These are phyloP conservation scores for Incumbomyces delicatus DNA, from an alignment of 2,329 filamentous ascomycete genomes.

Conservation along the genomic window DNA sequence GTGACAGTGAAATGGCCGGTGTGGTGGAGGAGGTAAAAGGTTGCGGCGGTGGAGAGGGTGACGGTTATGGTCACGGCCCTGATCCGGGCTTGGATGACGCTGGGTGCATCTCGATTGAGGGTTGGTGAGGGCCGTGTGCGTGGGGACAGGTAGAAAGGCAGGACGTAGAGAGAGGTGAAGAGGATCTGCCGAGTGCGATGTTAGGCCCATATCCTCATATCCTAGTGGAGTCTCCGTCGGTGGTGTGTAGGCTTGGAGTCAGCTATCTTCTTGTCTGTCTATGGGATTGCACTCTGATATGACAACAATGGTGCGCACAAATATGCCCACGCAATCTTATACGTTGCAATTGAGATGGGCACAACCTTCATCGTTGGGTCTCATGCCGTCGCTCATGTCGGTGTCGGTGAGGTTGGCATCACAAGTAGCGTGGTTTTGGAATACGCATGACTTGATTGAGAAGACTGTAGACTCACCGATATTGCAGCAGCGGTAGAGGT, in stretches of 20 bases:
- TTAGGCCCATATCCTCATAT: neutral
- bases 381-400: no score
- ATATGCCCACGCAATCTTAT: no score
- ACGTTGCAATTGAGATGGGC: no score
- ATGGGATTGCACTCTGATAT: no score
- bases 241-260: no score
- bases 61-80: constrained; percentile 70
- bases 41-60: constrained; percentile 54
- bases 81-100: constrained; percentile 79
- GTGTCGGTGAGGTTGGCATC: no score
- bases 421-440: no score
- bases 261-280: no score
- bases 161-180: constrained; percentile 82
- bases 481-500: neutral
- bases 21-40: constrained; percentile 55
- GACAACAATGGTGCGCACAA: no score
- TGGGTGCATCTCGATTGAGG: constrained; percentile 76
- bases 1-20: constrained; percentile 40
- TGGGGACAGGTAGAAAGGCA: constrained; percentile 77
- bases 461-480: neutral
- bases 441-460: no score
- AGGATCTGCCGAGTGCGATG: constrained; percentile 40
- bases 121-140: constrained; percentile 68
- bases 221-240: neutral
- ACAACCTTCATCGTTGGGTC: no score